Conservation (phyloP, 140 eudicot species). For the Flaveria floridana region DNA sequence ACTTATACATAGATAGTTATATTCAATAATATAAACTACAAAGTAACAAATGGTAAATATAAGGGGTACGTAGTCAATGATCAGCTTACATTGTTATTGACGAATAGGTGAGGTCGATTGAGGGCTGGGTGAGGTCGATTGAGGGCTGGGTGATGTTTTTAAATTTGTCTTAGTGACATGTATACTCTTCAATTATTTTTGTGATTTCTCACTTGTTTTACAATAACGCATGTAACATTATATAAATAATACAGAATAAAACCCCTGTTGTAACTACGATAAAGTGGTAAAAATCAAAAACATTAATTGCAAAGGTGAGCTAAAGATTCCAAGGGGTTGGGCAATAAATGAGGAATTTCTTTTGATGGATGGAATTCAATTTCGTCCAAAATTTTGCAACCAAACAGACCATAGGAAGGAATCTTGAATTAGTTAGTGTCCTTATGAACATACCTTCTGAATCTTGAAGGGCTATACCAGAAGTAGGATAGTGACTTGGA, state of each 20-base stretch:
- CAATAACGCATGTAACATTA: background rate
- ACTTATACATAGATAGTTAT: too few relatives aligned
- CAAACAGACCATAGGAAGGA: background rate
- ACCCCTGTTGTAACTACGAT: background rate
- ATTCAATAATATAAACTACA: too few relatives aligned
- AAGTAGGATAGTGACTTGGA: constrained; percentile 33
- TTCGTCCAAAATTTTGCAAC: background rate
- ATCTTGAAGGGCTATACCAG: constrained; percentile 31
- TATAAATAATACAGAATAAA: background rate
- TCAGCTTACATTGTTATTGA: too few relatives aligned
- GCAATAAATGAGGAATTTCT: background rate
- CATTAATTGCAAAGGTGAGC: background rate
- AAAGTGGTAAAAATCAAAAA: background rate
- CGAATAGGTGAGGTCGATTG: too few relatives aligned
- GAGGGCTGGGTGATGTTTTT: background rate
- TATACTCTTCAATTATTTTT: background rate
- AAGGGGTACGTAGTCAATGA: too few relatives aligned
- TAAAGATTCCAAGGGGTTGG: constrained; percentile 1
- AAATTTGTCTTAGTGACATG: background rate
- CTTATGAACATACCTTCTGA: constrained; percentile 40
- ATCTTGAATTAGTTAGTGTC: background rate
- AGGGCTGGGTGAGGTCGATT: too few relatives aligned
- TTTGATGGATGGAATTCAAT: background rate
- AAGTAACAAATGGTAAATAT: too few relatives aligned
- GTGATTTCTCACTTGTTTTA: background rate